Conservation (phyloP, 2,329 filamentous ascomycete genomes). For the Fonsecaea nubica region DNA sequence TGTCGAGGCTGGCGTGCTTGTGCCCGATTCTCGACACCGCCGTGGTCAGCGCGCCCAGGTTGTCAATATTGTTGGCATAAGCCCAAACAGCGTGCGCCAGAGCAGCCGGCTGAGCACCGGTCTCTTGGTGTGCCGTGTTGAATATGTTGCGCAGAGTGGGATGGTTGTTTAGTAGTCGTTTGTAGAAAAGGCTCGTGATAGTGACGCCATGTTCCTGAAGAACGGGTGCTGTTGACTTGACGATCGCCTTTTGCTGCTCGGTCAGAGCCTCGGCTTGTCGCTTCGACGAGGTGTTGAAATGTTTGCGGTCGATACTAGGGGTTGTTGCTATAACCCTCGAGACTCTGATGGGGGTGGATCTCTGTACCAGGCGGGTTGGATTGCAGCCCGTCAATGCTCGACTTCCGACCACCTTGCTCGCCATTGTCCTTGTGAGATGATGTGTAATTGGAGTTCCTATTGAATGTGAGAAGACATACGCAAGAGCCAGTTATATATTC, state of each 20-base stretch:
- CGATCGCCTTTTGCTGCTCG: slow-evolving; percentile 64
- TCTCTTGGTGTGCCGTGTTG: slow-evolving; percentile 72
- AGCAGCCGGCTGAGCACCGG: slow-evolving; percentile 71
- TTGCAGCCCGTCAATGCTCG: background rate
- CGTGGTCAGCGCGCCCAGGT: slow-evolving; percentile 65
- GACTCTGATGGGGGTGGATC: background rate
- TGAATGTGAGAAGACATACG: too few relatives aligned
- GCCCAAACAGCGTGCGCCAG: slow-evolving; percentile 72
- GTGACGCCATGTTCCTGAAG: slow-evolving; percentile 70
- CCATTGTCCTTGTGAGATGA: background rate
- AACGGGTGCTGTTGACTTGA: slow-evolving; percentile 74
- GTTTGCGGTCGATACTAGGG: background rate
- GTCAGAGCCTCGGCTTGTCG: background rate
- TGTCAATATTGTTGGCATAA: slow-evolving; percentile 74
- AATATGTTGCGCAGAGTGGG: slow-evolving; percentile 73
- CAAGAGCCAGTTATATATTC: background rate
- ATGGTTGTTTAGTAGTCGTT: slow-evolving; percentile 68
- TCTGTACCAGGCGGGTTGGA: background rate
- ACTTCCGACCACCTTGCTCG: slow-evolving; percentile 1
- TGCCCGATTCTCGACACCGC: slow-evolving; percentile 73
- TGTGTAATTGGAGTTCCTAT: background rate
- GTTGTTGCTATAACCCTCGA: background rate
- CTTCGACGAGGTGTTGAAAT: background rate
- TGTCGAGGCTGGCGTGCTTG: slow-evolving; percentile 74
- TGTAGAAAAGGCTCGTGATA: slow-evolving; percentile 76